Conservation (phyloP, 2,329 filamentous ascomycete genomes). For the Fusarium nematophilum region DNA sequence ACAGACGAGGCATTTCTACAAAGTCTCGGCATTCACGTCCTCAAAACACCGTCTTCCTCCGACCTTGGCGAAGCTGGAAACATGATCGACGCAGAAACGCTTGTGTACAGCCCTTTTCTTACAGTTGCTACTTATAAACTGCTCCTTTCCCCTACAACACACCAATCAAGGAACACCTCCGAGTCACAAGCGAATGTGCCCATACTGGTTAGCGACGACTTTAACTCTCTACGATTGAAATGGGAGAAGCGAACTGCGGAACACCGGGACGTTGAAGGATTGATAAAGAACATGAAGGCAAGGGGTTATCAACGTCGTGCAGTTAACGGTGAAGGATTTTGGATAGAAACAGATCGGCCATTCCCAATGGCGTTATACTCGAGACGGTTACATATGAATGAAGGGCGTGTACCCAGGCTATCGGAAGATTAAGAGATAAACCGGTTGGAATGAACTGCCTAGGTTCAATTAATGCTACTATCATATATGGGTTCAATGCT, state of each 20-base stretch:
- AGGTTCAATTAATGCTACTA: no score
- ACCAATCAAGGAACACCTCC: no score
- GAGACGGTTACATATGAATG: conserved; percentile 13
- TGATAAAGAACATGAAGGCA: conserved; percentile 28
- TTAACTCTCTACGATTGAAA: conserved; percentile 39
- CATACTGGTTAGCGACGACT: conserved; percentile 39
- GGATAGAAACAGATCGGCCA: conserved; percentile 29
- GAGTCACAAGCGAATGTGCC: conserved; percentile 20
- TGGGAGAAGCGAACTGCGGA: conserved; percentile 41
- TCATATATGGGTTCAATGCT: no score
- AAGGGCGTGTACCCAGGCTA: no score
- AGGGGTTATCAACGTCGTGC: conserved; percentile 35
- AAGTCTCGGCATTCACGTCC: conserved; percentile 26
- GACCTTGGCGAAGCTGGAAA: conserved; percentile 36
- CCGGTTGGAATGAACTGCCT: no score
- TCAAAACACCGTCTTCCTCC: conserved; percentile 31
- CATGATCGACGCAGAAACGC: conserved; percentile 35
- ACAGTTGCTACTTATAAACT: conserved; percentile 38
- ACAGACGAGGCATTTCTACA: conserved; percentile 34
- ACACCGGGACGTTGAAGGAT: conserved; percentile 33
- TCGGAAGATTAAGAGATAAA: no score
- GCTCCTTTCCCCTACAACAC: conserved; percentile 17
- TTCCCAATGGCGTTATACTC: conserved; percentile 41
- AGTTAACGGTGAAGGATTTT: conserved; percentile 38
- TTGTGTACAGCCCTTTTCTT: conserved; percentile 43